phyloP scores from a whole-genome alignment of 345 rosid genomes.

The Mercurialis annua region DNA sequence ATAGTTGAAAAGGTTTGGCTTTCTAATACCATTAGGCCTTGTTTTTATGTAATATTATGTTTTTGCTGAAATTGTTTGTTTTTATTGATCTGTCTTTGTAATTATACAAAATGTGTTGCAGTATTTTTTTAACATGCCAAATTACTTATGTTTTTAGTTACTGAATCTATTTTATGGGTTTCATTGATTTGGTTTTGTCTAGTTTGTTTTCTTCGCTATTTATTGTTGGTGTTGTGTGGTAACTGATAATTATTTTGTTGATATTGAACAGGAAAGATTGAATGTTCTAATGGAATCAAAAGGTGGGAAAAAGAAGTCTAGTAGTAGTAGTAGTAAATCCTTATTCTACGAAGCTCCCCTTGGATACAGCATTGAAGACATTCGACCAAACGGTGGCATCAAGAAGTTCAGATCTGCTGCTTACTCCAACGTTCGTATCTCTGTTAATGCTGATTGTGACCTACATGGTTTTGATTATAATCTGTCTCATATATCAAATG shows the following conservation, averaged over 20 bases:
- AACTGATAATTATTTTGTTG: background rate
- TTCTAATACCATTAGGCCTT: too few relatives aligned
- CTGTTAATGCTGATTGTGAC: background rate
- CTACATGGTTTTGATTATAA: background rate
- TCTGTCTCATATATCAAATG: background rate
- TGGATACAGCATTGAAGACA: slow-evolving; percentile 89
- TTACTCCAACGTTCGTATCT: slow-evolving; percentile 70
- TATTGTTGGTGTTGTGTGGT: background rate
- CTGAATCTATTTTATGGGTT: too few relatives aligned
- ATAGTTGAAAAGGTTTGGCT: too few relatives aligned
- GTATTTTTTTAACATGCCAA: background rate
- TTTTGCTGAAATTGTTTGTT: too few relatives aligned
- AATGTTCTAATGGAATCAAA: slow-evolving; percentile 86
- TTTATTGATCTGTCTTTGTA: background rate
- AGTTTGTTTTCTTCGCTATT: too few relatives aligned
- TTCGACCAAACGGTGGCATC: slow-evolving; percentile 86
- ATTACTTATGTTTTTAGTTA: background rate
- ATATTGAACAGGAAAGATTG: slow-evolving; percentile 24
- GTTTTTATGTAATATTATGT: too few relatives aligned
- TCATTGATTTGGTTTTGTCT: background rate
- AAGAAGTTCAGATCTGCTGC: slow-evolving; percentile 92
- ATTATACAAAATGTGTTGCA: too few relatives aligned
- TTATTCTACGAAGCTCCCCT: slow-evolving; percentile 86
- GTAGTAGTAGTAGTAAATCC: slow-evolving; percentile 58
- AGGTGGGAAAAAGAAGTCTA: slow-evolving; percentile 75